Conservation (phyloP, 2,329 filamentous ascomycete species). For the Fusarium sulawesiense region DNA sequence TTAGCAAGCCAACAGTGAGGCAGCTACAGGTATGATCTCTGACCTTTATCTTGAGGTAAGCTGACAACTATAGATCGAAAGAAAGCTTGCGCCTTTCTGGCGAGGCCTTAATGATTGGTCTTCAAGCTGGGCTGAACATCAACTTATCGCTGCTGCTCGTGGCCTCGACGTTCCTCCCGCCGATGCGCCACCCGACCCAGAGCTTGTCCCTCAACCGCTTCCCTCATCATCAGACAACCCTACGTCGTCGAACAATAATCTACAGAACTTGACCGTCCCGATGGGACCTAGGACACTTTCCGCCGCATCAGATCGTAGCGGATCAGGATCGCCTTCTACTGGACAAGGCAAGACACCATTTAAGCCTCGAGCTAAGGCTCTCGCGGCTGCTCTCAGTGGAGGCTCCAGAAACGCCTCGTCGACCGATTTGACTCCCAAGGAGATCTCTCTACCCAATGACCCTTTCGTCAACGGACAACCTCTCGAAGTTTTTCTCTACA, state of each 20-base stretch:
- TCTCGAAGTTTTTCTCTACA: constrained; percentile 93
- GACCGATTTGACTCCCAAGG: constrained; percentile 78
- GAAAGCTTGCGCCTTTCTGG: constrained; percentile 94
- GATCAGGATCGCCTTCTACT: constrained; percentile 61
- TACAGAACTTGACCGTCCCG: constrained; percentile 82
- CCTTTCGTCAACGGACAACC: constrained; percentile 94
- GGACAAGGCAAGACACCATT: constrained; percentile 65
- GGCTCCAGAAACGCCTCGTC: constrained; percentile 79
- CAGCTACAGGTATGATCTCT: constrained; percentile 81
- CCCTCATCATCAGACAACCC: constrained; percentile 58
- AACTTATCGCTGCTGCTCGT: constrained; percentile 90
- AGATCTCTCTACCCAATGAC: constrained; percentile 82
- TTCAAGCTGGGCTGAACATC: constrained; percentile 90
- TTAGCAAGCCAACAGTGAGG: constrained; percentile 86
- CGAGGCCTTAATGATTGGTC: constrained; percentile 90
- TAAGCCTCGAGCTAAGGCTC: constrained; percentile 86
- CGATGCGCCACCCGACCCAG: constrained; percentile 82
- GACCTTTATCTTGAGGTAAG: not conserved
- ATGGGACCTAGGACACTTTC: constrained; percentile 82
- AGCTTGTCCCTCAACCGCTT: constrained; percentile 62
- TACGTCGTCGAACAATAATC: constrained; percentile 63
- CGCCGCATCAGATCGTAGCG: constrained; percentile 76
- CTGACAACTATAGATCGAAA: constrained; percentile 78
- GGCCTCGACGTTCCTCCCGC: constrained; percentile 85
- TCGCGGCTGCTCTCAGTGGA: constrained; percentile 81